Evolutionary conservation across 2,329 filamentous ascomycete genomes (phyloP).

Genomic region (Xylaria sp.): DNA sequence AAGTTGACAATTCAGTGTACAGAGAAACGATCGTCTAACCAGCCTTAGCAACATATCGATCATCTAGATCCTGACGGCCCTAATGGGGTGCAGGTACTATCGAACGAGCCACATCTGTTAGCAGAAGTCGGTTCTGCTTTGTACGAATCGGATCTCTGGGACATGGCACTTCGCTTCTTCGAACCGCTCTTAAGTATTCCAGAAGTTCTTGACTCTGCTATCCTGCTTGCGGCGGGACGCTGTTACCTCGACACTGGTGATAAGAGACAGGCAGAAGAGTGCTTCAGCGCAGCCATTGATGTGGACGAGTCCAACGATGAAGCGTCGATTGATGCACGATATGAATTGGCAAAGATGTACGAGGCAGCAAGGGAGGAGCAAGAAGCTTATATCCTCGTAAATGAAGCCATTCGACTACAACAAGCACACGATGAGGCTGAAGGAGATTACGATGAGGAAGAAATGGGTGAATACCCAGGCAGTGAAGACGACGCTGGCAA

Average conservation of each 20-base stretch:
- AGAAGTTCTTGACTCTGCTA: conserved; percentile 62
- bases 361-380: conserved; percentile 78
- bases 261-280: conserved; percentile 77
- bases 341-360: conserved; percentile 85
- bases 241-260: conserved; percentile 76
- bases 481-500: conserved; percentile 33
- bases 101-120: conserved; percentile 82
- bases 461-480: conserved; percentile 48
- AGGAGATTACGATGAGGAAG: conserved; percentile 43
- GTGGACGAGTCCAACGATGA: conserved; percentile 71
- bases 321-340: conserved; percentile 74
- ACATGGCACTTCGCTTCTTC: conserved; percentile 66
- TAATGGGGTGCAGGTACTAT: conserved; percentile 61
- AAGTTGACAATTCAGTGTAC: conserved; percentile 50
- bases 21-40: conserved; percentile 40
- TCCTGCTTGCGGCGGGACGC: conserved; percentile 68
- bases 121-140: conserved; percentile 70
- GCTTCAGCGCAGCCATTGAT: conserved; percentile 79
- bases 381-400: conserved; percentile 80
- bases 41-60: conserved; percentile 69
- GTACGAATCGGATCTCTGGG: conserved; percentile 51
- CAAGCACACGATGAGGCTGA: conserved; percentile 56
- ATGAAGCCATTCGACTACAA: conserved; percentile 76
- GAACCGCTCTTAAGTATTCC: conserved; percentile 63
- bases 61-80: conserved; percentile 74